phyloP scores from a whole-genome alignment of 2,329 filamentous ascomycete species.

The Bisporella sp. region DNA sequence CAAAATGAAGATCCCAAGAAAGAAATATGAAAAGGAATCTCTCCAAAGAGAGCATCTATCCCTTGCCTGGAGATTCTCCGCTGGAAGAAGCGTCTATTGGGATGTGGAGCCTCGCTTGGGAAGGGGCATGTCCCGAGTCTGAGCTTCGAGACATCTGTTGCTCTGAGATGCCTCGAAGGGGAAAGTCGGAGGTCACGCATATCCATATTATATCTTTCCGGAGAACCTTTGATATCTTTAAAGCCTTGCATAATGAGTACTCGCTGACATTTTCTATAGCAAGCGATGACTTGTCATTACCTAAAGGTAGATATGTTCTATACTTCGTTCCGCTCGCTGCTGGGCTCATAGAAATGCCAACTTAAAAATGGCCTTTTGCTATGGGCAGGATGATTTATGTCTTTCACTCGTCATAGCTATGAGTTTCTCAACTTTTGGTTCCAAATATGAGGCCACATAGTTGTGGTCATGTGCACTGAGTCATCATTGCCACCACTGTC shows the following conservation, averaged over 20 bases:
- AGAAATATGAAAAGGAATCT: neutral
- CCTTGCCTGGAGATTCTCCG: neutral
- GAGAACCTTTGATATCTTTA: constrained; percentile 10
- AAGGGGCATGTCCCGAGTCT: neutral
- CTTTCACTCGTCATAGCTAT: neutral
- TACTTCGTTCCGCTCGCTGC: neutral
- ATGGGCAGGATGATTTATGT: neutral
- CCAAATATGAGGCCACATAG: neutral
- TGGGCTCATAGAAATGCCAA: neutral
- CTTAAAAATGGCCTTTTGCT: constrained; percentile 1
- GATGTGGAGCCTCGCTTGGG: neutral
- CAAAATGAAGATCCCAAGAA: neutral
- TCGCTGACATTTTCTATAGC: constrained; percentile 30
- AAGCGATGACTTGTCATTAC: constrained; percentile 57
- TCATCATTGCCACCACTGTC: neutral
- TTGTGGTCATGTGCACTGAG: neutral
- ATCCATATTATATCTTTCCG: constrained; percentile 19
- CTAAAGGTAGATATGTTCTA: constrained; percentile 44
- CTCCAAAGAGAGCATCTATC: neutral
- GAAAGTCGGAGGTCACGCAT: neutral
- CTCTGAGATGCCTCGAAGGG: neutral
- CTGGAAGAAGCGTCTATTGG: neutral
- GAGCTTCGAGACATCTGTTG: neutral
- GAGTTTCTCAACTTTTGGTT: neutral
- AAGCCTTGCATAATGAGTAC: neutral